Conservation (phyloP, 768 basidiomycete genomes). For the Mycena capillaripes region DNA sequence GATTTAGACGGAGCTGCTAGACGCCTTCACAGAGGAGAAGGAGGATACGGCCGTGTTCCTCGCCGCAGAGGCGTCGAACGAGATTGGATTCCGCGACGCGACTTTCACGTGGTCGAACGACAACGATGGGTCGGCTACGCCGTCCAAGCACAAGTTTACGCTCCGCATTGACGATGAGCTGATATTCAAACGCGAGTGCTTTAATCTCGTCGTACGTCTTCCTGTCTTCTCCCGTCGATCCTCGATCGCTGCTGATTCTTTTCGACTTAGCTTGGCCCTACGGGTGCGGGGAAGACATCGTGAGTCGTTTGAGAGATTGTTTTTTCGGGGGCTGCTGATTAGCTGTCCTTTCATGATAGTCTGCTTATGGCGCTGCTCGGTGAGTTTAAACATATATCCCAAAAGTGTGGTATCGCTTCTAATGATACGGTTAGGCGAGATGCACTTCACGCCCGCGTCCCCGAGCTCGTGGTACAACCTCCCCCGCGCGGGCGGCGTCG, state of each 20-base stretch:
- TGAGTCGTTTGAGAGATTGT: not conserved
- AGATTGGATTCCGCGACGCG: slow-evolving; percentile 68
- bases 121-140: slow-evolving; percentile 44
- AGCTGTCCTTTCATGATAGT: not conserved
- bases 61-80: slow-evolving; percentile 33
- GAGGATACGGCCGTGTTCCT: slow-evolving; percentile 60
- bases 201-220: slow-evolving; percentile 73
- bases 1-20: slow-evolving; percentile 39
- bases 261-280: slow-evolving; percentile 31
- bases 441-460: slow-evolving; percentile 70
- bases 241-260: slow-evolving; percentile 34
- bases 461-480: slow-evolving; percentile 78
- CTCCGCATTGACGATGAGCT: slow-evolving; percentile 67
- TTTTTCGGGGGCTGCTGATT: not conserved
- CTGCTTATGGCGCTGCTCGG: slow-evolving; percentile 74
- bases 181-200: slow-evolving; percentile 63
- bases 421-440: slow-evolving; percentile 58
- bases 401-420: not conserved
- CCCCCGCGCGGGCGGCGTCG: slow-evolving; percentile 77
- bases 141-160: slow-evolving; percentile 61
- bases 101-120: slow-evolving; percentile 69
- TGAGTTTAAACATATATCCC: slow-evolving; percentile 35
- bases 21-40: slow-evolving; percentile 36
- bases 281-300: slow-evolving; percentile 69
- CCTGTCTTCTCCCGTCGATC: slow-evolving; percentile 47